phyloP scores from a whole-genome alignment of 306 rosid genomes.

The Sechiopsis laciniata region DNA sequence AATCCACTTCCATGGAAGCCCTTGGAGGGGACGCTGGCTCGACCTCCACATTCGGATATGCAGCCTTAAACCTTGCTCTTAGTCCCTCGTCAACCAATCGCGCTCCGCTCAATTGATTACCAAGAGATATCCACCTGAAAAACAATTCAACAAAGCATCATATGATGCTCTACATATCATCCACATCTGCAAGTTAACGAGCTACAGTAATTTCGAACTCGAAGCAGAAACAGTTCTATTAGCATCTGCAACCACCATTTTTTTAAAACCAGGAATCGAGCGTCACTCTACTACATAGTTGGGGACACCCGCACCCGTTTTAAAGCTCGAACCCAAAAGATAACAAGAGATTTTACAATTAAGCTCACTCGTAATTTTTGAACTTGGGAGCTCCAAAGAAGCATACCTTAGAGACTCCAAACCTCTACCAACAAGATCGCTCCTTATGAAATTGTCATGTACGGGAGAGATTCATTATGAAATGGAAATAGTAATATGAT shows the following conservation, averaged over 20 bases:
- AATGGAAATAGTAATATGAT: background rate
- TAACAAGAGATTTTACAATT: no score
- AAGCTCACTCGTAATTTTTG: no score
- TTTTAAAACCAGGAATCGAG: no score
- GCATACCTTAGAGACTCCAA: no score
- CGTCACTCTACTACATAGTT: no score
- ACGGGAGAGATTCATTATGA: background rate
- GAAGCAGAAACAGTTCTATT: background rate
- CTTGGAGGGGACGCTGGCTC: constrained; percentile 89
- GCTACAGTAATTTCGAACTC: background rate
- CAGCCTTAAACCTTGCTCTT: constrained; percentile 94
- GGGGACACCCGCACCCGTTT: no score
- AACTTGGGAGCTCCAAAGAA: no score
- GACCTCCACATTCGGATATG: constrained; percentile 93
- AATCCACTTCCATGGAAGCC: constrained; percentile 69
- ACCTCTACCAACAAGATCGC: no score
- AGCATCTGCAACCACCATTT: background rate
- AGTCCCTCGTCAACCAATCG: constrained; percentile 92
- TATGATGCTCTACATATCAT: background rate
- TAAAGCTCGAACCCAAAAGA: no score
- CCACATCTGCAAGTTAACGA: background rate
- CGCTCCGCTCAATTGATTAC: constrained; percentile 84
- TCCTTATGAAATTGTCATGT: background rate
- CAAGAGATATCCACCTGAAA: constrained; percentile 97
- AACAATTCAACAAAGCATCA: background rate